A percentile compares a stretch with the other conserved stretches of the same genome.
phyloP scores from a whole-genome alignment of 257 asterid species.

The Rubia yunnanensis region DNA sequence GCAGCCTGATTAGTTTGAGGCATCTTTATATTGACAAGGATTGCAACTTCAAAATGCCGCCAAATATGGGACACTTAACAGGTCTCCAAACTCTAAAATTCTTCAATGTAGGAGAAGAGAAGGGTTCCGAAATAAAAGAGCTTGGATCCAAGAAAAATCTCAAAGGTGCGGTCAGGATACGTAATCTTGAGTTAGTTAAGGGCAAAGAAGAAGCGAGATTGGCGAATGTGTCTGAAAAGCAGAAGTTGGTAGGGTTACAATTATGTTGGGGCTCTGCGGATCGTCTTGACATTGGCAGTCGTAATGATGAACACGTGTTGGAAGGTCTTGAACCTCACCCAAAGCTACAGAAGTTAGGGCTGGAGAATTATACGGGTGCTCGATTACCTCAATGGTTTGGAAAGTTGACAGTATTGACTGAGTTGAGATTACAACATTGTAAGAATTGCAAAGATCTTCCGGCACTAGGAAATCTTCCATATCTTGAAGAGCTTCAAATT shows the following conservation, averaged over 20 bases:
- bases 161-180: conserved; percentile 5
- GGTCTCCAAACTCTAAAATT: conserved; percentile 12
- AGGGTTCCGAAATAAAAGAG: conserved; percentile 22
- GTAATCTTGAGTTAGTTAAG: conserved; percentile 12
- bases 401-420: conserved; percentile 8
- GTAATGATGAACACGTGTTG: conserved; percentile 19
- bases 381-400: conserved; percentile 22
- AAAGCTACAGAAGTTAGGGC: conserved; percentile 15
- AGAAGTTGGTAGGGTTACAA: background rate
- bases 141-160: conserved; percentile 17
- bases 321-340: conserved; percentile 31
- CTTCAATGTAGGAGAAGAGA: conserved; percentile 10
- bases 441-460: conserved; percentile 18
- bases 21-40: conserved; percentile 11
- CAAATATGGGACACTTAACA: conserved; percentile 21
- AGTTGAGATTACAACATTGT: background rate
- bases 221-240: conserved; percentile 14
- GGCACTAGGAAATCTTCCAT: conserved; percentile 22
- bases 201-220: conserved; percentile 12
- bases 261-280: conserved; percentile 3
- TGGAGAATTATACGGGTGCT: conserved; percentile 10
- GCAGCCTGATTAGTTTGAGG: conserved; percentile 17
- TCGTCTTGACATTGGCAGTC: background rate
- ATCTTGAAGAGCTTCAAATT: conserved; percentile 10
- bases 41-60: conserved; percentile 1